Conservation (phyloP, 176 grass and related monocot genomes). For the Bothriochloa decipiens region DNA sequence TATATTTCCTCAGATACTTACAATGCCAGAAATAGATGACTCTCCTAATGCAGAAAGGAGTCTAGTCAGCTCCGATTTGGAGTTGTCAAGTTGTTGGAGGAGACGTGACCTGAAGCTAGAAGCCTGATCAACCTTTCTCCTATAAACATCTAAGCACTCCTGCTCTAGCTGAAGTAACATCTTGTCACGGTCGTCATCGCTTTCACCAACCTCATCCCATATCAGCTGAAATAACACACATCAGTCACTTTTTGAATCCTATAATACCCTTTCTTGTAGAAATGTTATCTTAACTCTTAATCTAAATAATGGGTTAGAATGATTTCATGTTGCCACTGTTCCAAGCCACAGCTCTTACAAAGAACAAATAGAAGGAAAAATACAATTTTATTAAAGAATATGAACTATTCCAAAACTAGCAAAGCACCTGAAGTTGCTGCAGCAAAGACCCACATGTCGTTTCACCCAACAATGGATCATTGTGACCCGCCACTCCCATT, state of each 20-base stretch:
- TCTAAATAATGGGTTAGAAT: constrained; percentile 27
- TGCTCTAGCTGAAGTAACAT: constrained; percentile 91
- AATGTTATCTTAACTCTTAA: constrained; percentile 17
- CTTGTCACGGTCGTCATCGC: constrained; percentile 80
- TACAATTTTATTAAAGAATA: neutral
- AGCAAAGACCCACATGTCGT: constrained; percentile 87
- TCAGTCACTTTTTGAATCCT: constrained; percentile 25
- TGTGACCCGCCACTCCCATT: constrained; percentile 70
- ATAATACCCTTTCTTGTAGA: constrained; percentile 1
- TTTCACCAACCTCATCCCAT: constrained; percentile 97
- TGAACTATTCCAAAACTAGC: neutral
- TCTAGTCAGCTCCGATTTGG: constrained; percentile 68
- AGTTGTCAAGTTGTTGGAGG: constrained; percentile 75
- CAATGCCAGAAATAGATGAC: constrained; percentile 65
- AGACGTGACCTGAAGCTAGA: constrained; percentile 65
- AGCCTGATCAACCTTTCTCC: constrained; percentile 91
- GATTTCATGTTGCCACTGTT: neutral
- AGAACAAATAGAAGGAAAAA: constrained; percentile 1
- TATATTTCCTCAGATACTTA: constrained; percentile 38
- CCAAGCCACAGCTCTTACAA: constrained; percentile 4
- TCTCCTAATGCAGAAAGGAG: constrained; percentile 82
- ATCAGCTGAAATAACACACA: constrained; percentile 67
- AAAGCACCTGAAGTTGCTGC: constrained; percentile 79
- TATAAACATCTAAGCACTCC: constrained; percentile 92
- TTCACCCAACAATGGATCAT: constrained; percentile 70